Evolutionary conservation across 352 stramenopile species (phyloP), one percentile per base, ranked within the genome.

Genomic region (Globisporangium sylvaticum): DNA sequence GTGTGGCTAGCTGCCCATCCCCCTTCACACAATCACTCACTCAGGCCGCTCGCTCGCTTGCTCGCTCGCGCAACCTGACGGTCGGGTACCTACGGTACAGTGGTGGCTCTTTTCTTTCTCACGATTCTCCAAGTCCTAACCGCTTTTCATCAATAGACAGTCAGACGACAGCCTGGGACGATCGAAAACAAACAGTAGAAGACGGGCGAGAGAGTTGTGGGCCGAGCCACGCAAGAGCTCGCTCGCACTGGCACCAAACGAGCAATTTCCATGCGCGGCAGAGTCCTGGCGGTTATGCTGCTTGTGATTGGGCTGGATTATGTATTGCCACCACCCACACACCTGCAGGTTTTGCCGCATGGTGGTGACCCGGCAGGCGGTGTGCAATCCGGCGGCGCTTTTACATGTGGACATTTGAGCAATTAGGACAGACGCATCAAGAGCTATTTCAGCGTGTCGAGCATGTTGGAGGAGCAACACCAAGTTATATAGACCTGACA

Each of bases 11-110:
- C 1, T 3, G 55, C n/a, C 55, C 55, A 61, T 61, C 55, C 29
- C 31, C 55, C 5, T 46, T 27, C n/a, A 34, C 55, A 61, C 55
- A 61, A 61, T 61, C 55, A 61, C 29, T 60, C 55, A 46, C 55
- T n/a, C 54, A 59, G 20, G 44, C 52, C 18, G 10, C 39, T 46
- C 42, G 29, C 29, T 32, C 29, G 29, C 29, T 32, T 12, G 37
- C 37, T 37, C 31, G 20, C 42, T 60, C 55, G 55, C 55, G 20
- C 55, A 59, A 34, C 18, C 42, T 2, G 42, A 50, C 42, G 42
- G 42, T 22, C 42, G 42, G 7, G 42, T 48, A 44, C 37, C 31
- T 37, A 37, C 34, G 12, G 15, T n/a, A 48, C 39, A 3, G 15
- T 50, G 39, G 15, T 50, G 42, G 42, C 42, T 50, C 42, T 50